A percentile compares a stretch with the other conserved stretches of the same genome.
Evolutionary conservation across 2,329 filamentous ascomycete genomes (phyloP).

Genomic region (Stromatinia cepivora): DNA sequence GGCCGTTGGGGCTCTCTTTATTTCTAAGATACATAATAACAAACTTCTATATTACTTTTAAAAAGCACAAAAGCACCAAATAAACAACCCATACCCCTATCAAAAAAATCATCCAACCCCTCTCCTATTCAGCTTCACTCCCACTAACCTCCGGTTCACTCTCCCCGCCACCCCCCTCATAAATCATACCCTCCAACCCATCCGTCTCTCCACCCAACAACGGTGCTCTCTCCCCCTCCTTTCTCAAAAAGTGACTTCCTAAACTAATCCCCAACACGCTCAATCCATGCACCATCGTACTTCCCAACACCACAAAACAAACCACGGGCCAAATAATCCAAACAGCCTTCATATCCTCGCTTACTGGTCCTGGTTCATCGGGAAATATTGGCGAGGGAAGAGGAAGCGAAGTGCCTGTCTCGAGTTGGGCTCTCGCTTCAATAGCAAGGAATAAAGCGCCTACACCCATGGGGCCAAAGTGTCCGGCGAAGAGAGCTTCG

Average conservation of each 20-base stretch:
- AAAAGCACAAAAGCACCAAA: background rate
- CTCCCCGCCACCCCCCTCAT: conserved; percentile 43
- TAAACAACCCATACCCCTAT: background rate
- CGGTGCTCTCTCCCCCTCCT: conserved; percentile 50
- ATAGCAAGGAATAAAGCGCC: conserved; percentile 58
- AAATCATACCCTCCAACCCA: conserved; percentile 51
- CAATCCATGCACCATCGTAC: conserved; percentile 55
- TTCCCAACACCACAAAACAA: conserved; percentile 55
- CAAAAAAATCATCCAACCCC: background rate
- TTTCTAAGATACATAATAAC: too few species aligned
- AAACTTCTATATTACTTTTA: background rate
- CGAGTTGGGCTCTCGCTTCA: conserved; percentile 53
- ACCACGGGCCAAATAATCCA: conserved; percentile 55
- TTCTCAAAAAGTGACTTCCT: conserved; percentile 48
- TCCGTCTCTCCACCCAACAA: conserved; percentile 52
- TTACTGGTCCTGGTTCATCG: conserved; percentile 35
- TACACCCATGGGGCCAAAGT: conserved; percentile 59
- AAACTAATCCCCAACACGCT: conserved; percentile 53
- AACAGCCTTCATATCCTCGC: conserved; percentile 44
- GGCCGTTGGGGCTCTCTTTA: too few species aligned
- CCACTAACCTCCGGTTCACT: conserved; percentile 41
- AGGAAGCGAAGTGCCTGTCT: conserved; percentile 49
- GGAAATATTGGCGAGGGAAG: conserved; percentile 45
- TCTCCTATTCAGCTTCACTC: conserved; percentile 24
- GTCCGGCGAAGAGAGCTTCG: conserved; percentile 56